Evolutionary conservation across 768 basidiomycete genomes (phyloP).

Genomic region (Suillus subaureus): DNA sequence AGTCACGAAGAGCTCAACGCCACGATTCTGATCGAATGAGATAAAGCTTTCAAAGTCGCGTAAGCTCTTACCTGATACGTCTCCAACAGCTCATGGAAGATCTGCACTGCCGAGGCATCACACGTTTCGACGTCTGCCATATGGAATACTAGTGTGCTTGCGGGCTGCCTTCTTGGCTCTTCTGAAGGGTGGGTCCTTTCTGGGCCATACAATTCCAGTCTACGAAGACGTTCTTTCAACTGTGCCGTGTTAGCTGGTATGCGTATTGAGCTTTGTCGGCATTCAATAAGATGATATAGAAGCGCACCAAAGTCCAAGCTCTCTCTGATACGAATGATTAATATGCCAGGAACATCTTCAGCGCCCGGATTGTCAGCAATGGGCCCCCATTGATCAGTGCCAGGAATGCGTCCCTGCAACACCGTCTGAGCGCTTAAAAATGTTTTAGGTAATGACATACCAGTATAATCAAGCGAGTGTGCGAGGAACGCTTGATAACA

Average conservation of each 20-base stretch:
- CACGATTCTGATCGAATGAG: constrained; percentile 38
- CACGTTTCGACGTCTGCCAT: constrained; percentile 89
- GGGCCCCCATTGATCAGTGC: constrained; percentile 88
- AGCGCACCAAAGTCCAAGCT: constrained; percentile 84
- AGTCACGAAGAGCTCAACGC: constrained; percentile 47
- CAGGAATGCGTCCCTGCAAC: constrained; percentile 79
- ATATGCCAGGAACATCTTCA: constrained; percentile 76
- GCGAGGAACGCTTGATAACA: constrained; percentile 88
- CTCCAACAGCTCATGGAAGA: constrained; percentile 76
- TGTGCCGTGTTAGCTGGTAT: constrained; percentile 8
- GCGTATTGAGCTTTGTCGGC: not conserved
- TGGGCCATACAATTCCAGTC: constrained; percentile 88
- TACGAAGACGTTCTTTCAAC: constrained; percentile 66
- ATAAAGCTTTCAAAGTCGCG: not conserved
- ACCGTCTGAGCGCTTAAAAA: not conserved
- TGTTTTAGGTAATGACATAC: constrained; percentile 40
- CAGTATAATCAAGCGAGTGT: constrained; percentile 87
- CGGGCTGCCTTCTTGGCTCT: constrained; percentile 72
- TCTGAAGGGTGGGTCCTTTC: constrained; percentile 87
- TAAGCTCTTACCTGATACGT: constrained; percentile 65
- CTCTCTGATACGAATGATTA: constrained; percentile 90
- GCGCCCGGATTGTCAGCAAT: constrained; percentile 86
- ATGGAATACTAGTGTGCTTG: constrained; percentile 86
- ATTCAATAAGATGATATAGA: constrained; percentile 8
- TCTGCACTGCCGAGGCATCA: constrained; percentile 89